Conservation (phyloP, 257 asterid species). For the Lantana camara region DNA sequence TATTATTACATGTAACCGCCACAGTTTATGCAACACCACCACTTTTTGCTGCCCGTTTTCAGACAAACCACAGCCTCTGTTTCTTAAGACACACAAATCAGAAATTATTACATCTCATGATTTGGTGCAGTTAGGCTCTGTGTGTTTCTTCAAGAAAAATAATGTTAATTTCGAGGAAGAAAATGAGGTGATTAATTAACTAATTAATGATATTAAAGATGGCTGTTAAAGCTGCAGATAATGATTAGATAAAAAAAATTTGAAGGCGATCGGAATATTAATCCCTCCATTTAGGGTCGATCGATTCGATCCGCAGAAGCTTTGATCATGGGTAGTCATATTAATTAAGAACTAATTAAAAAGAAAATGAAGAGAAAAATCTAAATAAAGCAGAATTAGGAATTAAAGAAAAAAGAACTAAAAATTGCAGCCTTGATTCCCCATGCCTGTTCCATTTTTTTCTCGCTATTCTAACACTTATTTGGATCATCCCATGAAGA, state of each 20-base stretch:
- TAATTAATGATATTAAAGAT: no score
- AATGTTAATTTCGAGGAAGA: no score
- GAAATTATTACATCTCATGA: background rate
- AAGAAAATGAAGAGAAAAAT: slow-evolving; percentile 31
- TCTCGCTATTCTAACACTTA: slow-evolving; percentile 31
- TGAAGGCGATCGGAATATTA: slow-evolving; percentile 13
- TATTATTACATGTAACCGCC: slow-evolving; percentile 10
- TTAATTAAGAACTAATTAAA: slow-evolving; percentile 33
- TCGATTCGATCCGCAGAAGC: slow-evolving; percentile 32
- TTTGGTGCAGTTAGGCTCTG: slow-evolving; percentile 26
- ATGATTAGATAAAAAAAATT: slow-evolving; percentile 11
- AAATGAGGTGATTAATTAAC: no score
- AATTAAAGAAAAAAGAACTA: slow-evolving; percentile 3
- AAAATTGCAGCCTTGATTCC: slow-evolving; percentile 21
- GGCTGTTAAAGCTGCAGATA: background rate
- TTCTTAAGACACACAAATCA: slow-evolving; percentile 7
- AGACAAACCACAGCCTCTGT: slow-evolving; percentile 41
- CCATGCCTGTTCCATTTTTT: background rate
- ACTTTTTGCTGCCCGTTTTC: slow-evolving; percentile 56
- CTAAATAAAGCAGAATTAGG: slow-evolving; percentile 38
- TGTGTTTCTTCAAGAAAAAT: no score
- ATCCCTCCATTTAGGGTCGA: slow-evolving; percentile 27
- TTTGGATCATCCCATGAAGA: slow-evolving; percentile 33
- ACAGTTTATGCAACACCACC: slow-evolving; percentile 26
- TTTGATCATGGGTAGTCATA: slow-evolving; percentile 37